phyloP scores from a whole-genome alignment of 495 filamentous ascomycete genomes.

The Diplogelasinospora grovesii region DNA sequence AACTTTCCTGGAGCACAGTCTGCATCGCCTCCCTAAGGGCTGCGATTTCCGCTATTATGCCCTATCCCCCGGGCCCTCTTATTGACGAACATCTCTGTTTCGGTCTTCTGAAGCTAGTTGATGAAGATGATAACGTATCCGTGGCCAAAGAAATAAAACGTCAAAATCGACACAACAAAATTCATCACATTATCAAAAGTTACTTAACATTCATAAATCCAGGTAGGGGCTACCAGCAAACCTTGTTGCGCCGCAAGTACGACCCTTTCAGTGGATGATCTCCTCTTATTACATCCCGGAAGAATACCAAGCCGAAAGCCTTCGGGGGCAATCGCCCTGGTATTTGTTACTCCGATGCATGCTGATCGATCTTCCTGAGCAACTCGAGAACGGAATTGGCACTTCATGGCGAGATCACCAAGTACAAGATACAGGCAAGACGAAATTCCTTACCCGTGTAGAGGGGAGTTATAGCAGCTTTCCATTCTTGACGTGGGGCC shows the following conservation, averaged over 20 bases:
- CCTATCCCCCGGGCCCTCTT: no score
- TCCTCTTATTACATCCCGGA: constrained; percentile 6
- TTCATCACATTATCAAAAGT: constrained; percentile 1
- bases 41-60: no score
- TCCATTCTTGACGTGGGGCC: constrained; percentile 5
- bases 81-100: no score
- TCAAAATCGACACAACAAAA: constrained; percentile 1
- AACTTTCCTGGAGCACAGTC: no score
- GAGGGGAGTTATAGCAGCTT: background rate
- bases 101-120: background rate
- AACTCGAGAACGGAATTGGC: constrained; percentile 4
- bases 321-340: constrained; percentile 3
- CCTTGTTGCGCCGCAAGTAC: constrained; percentile 2
- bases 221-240: constrained; percentile 1
- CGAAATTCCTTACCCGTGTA: constrained; percentile 5
- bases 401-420: constrained; percentile 3
- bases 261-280: constrained; percentile 8
- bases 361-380: constrained; percentile 6
- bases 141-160: background rate
- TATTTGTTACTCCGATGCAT: constrained; percentile 6
- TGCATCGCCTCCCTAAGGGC: no score
- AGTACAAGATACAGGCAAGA: background rate
- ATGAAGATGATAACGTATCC: constrained; percentile 5
- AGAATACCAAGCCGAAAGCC: constrained; percentile 4
- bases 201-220: constrained; percentile 2